phyloP scores from a whole-genome alignment of 257 asterid species.

The Solanum megistacrolobum region DNA sequence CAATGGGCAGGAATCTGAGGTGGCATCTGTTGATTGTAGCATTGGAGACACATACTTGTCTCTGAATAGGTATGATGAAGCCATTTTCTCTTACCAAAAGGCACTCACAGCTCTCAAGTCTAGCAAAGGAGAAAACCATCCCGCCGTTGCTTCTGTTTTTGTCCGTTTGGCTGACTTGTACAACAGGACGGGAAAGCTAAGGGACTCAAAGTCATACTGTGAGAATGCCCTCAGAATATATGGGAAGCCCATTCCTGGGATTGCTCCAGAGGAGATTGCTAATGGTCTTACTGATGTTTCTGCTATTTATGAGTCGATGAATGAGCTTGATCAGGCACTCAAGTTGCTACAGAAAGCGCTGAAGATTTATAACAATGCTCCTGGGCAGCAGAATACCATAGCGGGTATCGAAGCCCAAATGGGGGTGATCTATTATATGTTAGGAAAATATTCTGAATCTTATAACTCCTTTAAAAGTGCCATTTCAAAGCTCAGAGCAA shows the following conservation, averaged over 20 bases:
- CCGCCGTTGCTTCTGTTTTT: conserved; percentile 75
- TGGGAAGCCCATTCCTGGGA: conserved; percentile 66
- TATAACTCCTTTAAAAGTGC: conserved; percentile 50
- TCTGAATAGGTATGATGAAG: conserved; percentile 76
- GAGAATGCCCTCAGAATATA: conserved; percentile 82
- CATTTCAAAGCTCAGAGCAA: conserved; percentile 66
- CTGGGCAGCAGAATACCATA: conserved; percentile 78
- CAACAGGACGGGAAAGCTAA: conserved; percentile 70
- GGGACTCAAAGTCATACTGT: conserved; percentile 78
- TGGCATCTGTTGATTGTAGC: conserved; percentile 75
- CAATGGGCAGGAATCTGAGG: conserved; percentile 80
- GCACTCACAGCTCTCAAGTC: conserved; percentile 80
- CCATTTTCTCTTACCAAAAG: conserved; percentile 73
- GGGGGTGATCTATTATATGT: conserved; percentile 81
- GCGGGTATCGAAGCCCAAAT: conserved; percentile 94
- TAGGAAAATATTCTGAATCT: conserved; percentile 69
- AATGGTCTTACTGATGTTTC: conserved; percentile 81
- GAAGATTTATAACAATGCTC: conserved; percentile 74
- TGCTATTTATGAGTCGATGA: conserved; percentile 86
- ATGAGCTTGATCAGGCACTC: conserved; percentile 72
- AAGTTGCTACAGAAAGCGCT: conserved; percentile 77
- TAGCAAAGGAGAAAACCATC: conserved; percentile 85
- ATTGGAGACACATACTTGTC: conserved; percentile 84
- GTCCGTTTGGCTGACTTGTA: conserved; percentile 86
- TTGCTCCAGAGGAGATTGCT: conserved; percentile 81